Conservation (phyloP, 75 land plant genomes). For the Cunninghamia lanceolata region DNA sequence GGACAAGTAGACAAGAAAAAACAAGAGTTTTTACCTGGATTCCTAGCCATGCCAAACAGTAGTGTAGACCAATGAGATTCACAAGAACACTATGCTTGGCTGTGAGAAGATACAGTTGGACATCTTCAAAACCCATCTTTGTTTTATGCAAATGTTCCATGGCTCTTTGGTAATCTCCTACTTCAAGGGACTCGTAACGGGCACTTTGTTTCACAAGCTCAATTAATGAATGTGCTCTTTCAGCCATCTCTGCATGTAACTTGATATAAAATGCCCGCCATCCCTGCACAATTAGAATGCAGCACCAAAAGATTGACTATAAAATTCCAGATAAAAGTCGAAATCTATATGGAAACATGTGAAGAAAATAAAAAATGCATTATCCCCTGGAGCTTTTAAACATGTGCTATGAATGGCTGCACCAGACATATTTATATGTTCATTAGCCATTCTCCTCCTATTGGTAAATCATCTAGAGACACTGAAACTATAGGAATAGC, state of each 20-base stretch:
- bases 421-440: neutral
- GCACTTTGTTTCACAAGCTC: conserved; percentile 46
- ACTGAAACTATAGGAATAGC: neutral
- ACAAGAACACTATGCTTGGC: conserved; percentile 61
- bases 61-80: conserved; percentile 84
- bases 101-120: conserved; percentile 55
- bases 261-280: conserved; percentile 65
- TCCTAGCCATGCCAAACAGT: conserved; percentile 53
- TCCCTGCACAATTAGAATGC: conserved; percentile 26
- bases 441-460: neutral
- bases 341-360: neutral
- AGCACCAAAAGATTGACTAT: neutral
- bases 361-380: neutral
- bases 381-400: neutral
- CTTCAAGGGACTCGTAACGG: conserved; percentile 62
- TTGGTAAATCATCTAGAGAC: neutral
- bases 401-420: neutral
- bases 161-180: conserved; percentile 70
- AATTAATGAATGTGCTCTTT: conserved; percentile 34
- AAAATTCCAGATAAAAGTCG: neutral
- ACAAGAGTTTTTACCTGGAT: conserved; percentile 42
- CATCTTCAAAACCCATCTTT: conserved; percentile 59
- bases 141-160: conserved; percentile 32
- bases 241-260: conserved; percentile 56
- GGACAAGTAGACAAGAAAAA: conserved; percentile 5